Evolutionary conservation across 805 yeast species (phyloP).

Genomic region (Teunomyces aglyptinius): DNA sequence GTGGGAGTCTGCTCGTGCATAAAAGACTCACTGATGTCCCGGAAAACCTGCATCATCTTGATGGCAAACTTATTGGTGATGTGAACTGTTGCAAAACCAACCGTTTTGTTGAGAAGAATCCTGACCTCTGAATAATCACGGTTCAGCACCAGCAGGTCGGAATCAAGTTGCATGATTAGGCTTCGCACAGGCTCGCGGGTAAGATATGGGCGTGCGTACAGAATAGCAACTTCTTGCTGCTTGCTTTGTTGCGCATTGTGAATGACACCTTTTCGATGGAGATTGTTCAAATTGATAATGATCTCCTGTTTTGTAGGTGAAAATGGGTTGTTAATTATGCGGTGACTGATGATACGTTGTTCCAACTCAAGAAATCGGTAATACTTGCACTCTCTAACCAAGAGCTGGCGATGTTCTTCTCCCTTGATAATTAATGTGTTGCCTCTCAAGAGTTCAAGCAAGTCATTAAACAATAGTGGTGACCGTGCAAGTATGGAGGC

Average conservation of each 20-base stretch:
- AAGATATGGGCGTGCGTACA: constrained; percentile 35
- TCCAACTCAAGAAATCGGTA: constrained; percentile 75
- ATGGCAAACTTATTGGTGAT: constrained; percentile 23
- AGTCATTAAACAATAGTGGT: constrained; percentile 50
- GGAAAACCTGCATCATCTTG: constrained; percentile 25
- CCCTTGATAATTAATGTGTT: constrained; percentile 45
- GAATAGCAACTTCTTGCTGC: constrained; percentile 20
- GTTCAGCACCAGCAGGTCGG: constrained; percentile 10
- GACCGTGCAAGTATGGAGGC: constrained; percentile 52
- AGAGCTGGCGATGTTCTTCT: constrained; percentile 53
- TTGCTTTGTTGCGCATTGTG: constrained; percentile 18
- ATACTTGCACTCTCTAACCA: constrained; percentile 71
- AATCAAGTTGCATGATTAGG: constrained; percentile 32
- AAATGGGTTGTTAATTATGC: constrained; percentile 52
- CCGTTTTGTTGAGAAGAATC: constrained; percentile 29
- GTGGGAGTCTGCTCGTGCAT: constrained; percentile 14
- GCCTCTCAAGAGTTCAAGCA: constrained; percentile 58
- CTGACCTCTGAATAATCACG: constrained; percentile 26
- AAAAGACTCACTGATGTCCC: constrained; percentile 17
- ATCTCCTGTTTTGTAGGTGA: constrained; percentile 52
- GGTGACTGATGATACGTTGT: constrained; percentile 60
- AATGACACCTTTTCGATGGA: constrained; percentile 38
- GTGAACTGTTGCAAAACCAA: constrained; percentile 23
- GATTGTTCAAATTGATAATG: constrained; percentile 46
- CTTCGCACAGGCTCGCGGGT: constrained; percentile 30